A percentile compares a stretch with the other conserved stretches of the same genome.
Evolutionary conservation across 768 basidiomycete species (phyloP).

Genomic region (Podaxis pistillaris): DNA sequence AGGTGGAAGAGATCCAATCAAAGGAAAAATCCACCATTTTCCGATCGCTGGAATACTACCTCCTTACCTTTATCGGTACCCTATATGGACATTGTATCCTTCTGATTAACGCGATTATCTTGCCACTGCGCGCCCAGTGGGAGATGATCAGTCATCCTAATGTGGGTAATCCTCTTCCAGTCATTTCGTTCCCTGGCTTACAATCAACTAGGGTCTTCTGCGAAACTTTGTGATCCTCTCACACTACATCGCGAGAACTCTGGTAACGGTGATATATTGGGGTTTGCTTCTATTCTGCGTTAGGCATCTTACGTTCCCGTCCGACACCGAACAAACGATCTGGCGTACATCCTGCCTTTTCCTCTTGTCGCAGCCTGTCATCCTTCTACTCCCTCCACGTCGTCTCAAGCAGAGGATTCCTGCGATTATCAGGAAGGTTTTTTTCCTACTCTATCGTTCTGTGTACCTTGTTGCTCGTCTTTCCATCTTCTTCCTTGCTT

Average conservation of each 20-base stretch:
- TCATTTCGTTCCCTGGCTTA: background rate
- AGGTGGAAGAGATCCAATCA: background rate
- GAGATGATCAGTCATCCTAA: background rate
- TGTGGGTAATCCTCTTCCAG: background rate
- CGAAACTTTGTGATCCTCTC: background rate
- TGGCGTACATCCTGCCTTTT: background rate
- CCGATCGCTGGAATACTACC: background rate
- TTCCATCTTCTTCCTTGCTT: background rate
- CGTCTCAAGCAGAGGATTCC: background rate
- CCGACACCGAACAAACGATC: background rate
- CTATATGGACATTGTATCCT: background rate
- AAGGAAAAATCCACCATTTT: background rate
- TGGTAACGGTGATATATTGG: background rate
- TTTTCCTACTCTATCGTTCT: background rate
- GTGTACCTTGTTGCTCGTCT: background rate
- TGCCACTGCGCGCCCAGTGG: background rate
- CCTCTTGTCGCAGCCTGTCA: background rate
- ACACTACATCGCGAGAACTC: background rate
- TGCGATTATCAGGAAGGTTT: background rate
- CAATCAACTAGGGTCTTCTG: background rate
- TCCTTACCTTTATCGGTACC: background rate
- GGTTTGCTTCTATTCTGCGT: background rate
- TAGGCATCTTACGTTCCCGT: background rate
- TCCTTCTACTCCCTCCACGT: background rate
- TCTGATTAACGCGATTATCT: background rate